A percentile compares a stretch with the other conserved stretches of the same genome.
Evolutionary conservation across 1,284 basidiomycete genomes (phyloP).

Genomic region (Ganoderma multipileum): DNA sequence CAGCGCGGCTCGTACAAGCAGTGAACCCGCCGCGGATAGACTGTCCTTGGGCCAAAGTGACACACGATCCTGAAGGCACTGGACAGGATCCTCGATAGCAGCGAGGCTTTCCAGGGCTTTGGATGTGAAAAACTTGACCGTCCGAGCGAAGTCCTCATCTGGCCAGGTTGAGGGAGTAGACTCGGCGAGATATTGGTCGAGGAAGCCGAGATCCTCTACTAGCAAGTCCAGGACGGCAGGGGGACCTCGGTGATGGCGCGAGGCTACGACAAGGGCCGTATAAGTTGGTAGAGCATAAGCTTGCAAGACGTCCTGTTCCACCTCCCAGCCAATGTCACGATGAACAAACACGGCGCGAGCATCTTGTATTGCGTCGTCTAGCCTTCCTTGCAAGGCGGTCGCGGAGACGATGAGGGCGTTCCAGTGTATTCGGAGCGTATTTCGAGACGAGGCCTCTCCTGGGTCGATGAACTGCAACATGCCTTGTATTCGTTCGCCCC

Average conservation of each 20-base stretch:
- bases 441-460: constrained; percentile 23
- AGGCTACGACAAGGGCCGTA: constrained; percentile 49
- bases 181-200: constrained; percentile 43
- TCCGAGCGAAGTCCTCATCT: not conserved
- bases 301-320: constrained; percentile 24
- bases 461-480: constrained; percentile 42
- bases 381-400: constrained; percentile 31
- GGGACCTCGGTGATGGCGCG: constrained; percentile 44
- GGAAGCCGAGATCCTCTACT: constrained; percentile 47
- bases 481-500: constrained; percentile 46
- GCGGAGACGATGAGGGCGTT: constrained; percentile 26
- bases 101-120: constrained; percentile 43
- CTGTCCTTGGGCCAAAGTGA: constrained; percentile 36
- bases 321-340: constrained; percentile 6
- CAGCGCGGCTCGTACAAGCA: constrained; percentile 51
- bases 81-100: constrained; percentile 44
- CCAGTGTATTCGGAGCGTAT: constrained; percentile 24
- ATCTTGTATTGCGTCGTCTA: constrained; percentile 31
- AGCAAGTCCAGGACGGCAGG: constrained; percentile 53
- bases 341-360: constrained; percentile 21
- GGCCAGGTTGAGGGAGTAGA: constrained; percentile 19
- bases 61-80: constrained; percentile 41
- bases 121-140: constrained; percentile 36
- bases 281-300: constrained; percentile 42
- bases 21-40: constrained; percentile 43